phyloP scores from a whole-genome alignment of 225 moss, liverwort and hornwort species.

The Takakia lepidozioides region DNA sequence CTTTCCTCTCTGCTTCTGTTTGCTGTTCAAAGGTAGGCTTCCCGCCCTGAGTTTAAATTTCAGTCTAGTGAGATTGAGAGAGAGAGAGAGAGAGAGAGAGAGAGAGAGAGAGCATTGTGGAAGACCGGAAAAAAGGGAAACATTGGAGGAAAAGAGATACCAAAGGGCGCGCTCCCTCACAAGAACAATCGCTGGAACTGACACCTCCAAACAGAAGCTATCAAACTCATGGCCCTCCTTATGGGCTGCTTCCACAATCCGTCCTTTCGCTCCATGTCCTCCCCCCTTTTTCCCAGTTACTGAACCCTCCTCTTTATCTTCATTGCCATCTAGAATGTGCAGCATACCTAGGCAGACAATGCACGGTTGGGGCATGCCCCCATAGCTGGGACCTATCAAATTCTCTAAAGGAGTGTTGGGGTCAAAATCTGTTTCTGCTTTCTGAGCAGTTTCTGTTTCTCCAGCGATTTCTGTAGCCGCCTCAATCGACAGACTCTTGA shows the following conservation, averaged over 20 bases:
- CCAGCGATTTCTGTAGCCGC: slow-evolving; percentile 7
- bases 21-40: too few relatives aligned
- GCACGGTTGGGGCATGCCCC: slow-evolving; percentile 34
- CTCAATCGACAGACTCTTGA: slow-evolving; percentile 6
- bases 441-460: slow-evolving; percentile 10
- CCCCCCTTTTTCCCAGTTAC: background rate
- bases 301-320: slow-evolving; percentile 2
- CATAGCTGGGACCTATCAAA: background rate
- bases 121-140: background rate
- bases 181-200: slow-evolving; percentile 71
- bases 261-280: slow-evolving; percentile 12
- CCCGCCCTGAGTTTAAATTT: too few relatives aligned
- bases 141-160: slow-evolving; percentile 27
- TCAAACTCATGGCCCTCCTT: slow-evolving; percentile 63
- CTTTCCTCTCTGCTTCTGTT: too few relatives aligned
- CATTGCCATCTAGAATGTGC: slow-evolving; percentile 30
- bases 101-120: background rate
- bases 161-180: slow-evolving; percentile 90
- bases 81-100: too few relatives aligned
- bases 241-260: slow-evolving; percentile 40
- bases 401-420: slow-evolving; percentile 6
- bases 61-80: too few relatives aligned
- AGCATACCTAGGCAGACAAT: slow-evolving; percentile 67
- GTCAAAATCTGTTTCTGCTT: slow-evolving; percentile 11
- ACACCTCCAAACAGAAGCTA: slow-evolving; percentile 81